Evolutionary conservation across 805 yeast species (phyloP).

Genomic region (Wickerhamiella cacticola): DNA sequence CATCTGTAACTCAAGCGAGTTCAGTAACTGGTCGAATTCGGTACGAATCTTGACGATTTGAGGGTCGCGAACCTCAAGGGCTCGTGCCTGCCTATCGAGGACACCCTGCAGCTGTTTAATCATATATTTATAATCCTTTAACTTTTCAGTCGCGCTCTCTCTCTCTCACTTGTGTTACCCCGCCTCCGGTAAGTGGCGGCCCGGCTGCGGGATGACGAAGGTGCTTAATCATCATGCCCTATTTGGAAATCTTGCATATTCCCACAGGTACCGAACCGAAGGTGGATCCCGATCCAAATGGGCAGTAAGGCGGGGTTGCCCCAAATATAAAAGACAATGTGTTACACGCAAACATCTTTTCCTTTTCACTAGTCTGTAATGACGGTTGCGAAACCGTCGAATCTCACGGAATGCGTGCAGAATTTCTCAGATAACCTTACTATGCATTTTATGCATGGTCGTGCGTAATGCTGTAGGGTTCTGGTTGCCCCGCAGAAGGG

Average conservation of each 20-base stretch:
- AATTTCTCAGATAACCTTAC: neutral
- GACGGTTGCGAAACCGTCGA: no score
- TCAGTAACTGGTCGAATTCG: slow-evolving; percentile 12
- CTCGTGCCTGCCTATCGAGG: slow-evolving; percentile 21
- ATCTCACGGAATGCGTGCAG: no score
- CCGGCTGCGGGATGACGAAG: neutral
- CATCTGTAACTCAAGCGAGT: neutral
- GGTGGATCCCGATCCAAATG: no score
- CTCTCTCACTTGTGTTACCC: no score
- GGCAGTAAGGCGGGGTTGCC: no score
- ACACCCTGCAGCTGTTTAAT: slow-evolving; percentile 14
- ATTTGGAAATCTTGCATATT: neutral
- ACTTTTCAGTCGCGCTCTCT: neutral
- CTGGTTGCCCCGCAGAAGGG: neutral
- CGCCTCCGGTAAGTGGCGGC: neutral
- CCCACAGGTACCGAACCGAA: no score
- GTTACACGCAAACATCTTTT: no score
- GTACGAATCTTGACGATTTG: slow-evolving; percentile 9
- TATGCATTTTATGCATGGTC: neutral
- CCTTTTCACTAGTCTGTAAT: no score
- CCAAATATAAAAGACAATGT: no score
- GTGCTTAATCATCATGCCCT: neutral
- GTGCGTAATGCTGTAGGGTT: slow-evolving; percentile 7
- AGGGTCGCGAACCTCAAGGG: slow-evolving; percentile 19
- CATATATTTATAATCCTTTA: neutral